phyloP scores from a whole-genome alignment of 2,329 filamentous ascomycete genomes.

The Penicillium sp. region DNA sequence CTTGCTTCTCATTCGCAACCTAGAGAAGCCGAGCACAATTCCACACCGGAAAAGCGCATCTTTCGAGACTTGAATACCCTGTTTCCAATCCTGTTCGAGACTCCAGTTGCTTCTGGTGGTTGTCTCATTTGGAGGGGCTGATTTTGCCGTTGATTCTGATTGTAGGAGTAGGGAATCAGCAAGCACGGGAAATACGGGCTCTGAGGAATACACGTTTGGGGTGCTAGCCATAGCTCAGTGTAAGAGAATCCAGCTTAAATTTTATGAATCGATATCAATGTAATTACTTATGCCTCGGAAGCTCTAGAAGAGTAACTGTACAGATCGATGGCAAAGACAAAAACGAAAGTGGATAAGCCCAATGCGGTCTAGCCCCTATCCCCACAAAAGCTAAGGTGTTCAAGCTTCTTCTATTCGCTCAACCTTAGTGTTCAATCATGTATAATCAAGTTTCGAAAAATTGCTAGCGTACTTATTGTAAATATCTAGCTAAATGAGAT shows the following conservation, averaged over 20 bases:
- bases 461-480: no score
- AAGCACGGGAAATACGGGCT: constrained; percentile 34
- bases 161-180: constrained; percentile 31
- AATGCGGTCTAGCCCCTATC: neutral
- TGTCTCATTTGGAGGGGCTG: neutral
- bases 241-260: neutral
- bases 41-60: constrained; percentile 30
- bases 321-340: neutral
- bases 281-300: no score
- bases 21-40: constrained; percentile 35
- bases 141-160: neutral
- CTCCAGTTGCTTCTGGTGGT: constrained; percentile 24
- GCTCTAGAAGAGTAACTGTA: no score
- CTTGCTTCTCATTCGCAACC: constrained; percentile 22
- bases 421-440: neutral
- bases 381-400: neutral
- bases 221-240: constrained; percentile 14
- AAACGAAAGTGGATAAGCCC: neutral
- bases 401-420: neutral
- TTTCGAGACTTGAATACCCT: constrained; percentile 17
- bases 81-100: constrained; percentile 25
- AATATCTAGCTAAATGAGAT: no score
- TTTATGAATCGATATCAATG: neutral
- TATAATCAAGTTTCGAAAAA: no score
- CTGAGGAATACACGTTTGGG: constrained; percentile 26